These are phyloP conservation scores for Pleurotus cornucopiae DNA, from an alignment of 768 basidiomycete genomes.

Conservation along the genomic window DNA sequence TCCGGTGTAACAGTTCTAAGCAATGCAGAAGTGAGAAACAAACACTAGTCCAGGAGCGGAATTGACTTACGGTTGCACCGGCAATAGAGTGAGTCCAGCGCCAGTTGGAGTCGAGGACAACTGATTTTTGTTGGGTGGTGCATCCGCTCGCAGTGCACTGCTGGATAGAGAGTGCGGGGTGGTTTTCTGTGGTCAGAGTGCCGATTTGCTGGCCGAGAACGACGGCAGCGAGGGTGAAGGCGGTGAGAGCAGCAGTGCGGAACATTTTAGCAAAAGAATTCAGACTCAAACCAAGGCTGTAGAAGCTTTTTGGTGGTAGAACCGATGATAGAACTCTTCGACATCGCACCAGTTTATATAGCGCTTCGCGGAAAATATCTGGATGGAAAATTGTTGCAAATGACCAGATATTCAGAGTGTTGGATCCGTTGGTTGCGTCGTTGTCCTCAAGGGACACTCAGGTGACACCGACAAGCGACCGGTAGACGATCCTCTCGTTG, in stretches of 20 bases:
- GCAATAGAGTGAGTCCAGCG: constrained; percentile 40
- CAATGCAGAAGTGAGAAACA: neutral
- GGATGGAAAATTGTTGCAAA: neutral
- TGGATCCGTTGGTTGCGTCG: neutral
- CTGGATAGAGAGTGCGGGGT: constrained; percentile 40
- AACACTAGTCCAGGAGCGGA: neutral
- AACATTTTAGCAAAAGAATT: constrained; percentile 23
- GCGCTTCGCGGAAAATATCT: neutral
- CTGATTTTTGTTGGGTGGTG: constrained; percentile 23
- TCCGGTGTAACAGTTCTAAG: constrained; percentile 46
- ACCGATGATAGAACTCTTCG: neutral
- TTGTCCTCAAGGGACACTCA: neutral
- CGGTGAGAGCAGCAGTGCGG: constrained; percentile 27
- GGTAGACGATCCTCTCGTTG: neutral
- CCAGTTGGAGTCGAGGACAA: constrained; percentile 52
- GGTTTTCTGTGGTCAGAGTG: constrained; percentile 40
- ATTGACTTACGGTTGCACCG: constrained; percentile 11
- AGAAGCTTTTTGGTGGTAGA: neutral
- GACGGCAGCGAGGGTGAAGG: constrained; percentile 28
- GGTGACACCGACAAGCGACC: neutral
- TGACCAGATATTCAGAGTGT: neutral
- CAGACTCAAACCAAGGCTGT: neutral
- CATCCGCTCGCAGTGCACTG: constrained; percentile 43
- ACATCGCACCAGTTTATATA: neutral
- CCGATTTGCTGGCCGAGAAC: constrained; percentile 47